phyloP scores from a whole-genome alignment of 495 filamentous ascomycete species.

The Xylaria sp. region DNA sequence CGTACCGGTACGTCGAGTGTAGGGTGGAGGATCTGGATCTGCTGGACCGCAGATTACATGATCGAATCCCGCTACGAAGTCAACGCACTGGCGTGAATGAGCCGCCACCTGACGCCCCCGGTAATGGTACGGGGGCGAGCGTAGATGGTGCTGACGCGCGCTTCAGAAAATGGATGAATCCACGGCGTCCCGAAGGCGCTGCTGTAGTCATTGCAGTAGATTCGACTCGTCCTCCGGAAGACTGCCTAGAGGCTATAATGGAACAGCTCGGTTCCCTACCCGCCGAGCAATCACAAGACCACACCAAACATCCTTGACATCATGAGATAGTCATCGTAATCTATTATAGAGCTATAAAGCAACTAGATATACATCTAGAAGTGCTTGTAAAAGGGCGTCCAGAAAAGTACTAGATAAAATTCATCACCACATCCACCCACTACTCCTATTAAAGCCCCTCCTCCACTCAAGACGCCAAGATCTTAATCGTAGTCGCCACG shows the following conservation, averaged over 20 bases:
- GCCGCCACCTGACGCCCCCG: background rate
- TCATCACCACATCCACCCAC: background rate
- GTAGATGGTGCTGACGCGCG: background rate
- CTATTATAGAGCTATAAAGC: no score
- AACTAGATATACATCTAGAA: background rate
- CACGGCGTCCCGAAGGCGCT: background rate
- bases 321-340: background rate
- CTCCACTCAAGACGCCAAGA: constrained; percentile 14
- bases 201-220: background rate
- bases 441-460: background rate
- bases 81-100: constrained; percentile 7
- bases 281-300: background rate
- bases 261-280: background rate
- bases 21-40: constrained; percentile 37
- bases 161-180: constrained; percentile 13
- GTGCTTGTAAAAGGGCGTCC: background rate
- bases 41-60: constrained; percentile 34
- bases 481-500: constrained; percentile 35
- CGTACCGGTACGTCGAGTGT: constrained; percentile 41
- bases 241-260: constrained; percentile 9
- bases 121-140: background rate
- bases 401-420: background rate
- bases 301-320: background rate
- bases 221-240: background rate
- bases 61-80: background rate